Conservation (phyloP, 805 yeast genomes). For the Yamadazyma akitaensis region DNA sequence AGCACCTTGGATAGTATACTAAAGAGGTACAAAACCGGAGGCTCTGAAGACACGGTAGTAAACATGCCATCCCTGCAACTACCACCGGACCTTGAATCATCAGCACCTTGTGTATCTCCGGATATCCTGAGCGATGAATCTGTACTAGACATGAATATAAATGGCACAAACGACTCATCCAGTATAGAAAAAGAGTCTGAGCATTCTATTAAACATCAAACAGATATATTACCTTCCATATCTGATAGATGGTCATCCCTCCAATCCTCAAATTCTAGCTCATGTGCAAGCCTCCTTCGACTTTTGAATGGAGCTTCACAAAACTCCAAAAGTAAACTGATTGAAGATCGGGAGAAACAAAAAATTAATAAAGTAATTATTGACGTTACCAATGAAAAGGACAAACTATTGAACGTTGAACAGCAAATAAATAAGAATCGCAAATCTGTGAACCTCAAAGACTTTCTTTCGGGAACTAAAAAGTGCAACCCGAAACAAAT, state of each 20-base stretch:
- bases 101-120: not conserved
- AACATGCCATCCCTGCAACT: slow-evolving; percentile 2
- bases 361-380: not conserved
- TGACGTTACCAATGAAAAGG: not conserved
- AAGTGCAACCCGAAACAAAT: slow-evolving; percentile 6
- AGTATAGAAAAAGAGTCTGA: not conserved
- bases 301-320: not conserved
- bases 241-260: not conserved
- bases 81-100: not conserved
- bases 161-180: not conserved
- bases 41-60: not conserved
- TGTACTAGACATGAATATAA: not conserved
- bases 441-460: slow-evolving; percentile 8
- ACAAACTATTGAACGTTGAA: slow-evolving; percentile 2
- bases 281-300: not conserved
- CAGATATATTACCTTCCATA: not conserved
- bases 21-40: slow-evolving; percentile 3
- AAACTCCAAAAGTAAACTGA: not conserved
- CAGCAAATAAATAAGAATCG: slow-evolving; percentile 6
- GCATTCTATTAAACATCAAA: not conserved
- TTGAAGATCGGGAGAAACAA: not conserved
- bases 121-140: slow-evolving; percentile 1
- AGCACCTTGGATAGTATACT: slow-evolving; percentile 11
- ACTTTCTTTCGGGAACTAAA: slow-evolving; percentile 7
- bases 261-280: not conserved